Base-by-base conservation (phyloP, 805 yeast genomes). In the Teunomyces lycoperdinae region DNA sequence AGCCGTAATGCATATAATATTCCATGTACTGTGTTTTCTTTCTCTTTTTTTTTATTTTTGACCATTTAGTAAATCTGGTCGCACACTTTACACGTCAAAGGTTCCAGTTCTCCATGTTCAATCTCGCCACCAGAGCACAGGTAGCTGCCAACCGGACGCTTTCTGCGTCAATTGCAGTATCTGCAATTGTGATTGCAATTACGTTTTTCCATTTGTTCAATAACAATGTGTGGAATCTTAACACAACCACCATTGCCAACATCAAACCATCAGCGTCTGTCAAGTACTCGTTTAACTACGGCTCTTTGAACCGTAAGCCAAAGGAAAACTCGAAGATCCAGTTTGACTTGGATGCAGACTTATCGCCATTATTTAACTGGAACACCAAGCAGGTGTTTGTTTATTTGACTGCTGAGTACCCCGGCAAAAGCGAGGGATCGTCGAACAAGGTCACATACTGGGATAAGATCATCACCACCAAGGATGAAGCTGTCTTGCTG, bases 301-400 rank as follows among this genome's bases (percentile, higher is more conserved):
- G 97, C 1, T 83, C 91, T 3, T 66, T 67, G 7, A 76, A 76
- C 49, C 81, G 84, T 44, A 78, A 75, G 54, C 84, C 87, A 44
- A 90, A 85, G 68, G 96, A 91, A 61, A 89, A 89, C 62, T 75
- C 86, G 48, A 80, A 77, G 56, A 64, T 90, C 34, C 68, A 70
- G 9, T 90, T 94, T 59, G 96, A 89, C 62, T 69, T 94, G 42
- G 81, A 80, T 5, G 73, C 76, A 1, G 97, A 92, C 66, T 73
- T 92, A 51, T 63, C 87, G 1, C 84, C 89, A 1, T 74, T 94
- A 45, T 91, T 91, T 78, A 90, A 87, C 66, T 92, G 97, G 97
- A 94, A 92, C 68, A 94, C 99, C 9, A 92, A 92, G 63, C 98
- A 92, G 67, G 83, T 92, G n/a, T 92, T 94, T 60, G 87, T 85